Conservation (phyloP, 2,329 filamentous ascomycete species). For the Chaetomiaceae sp. region DNA sequence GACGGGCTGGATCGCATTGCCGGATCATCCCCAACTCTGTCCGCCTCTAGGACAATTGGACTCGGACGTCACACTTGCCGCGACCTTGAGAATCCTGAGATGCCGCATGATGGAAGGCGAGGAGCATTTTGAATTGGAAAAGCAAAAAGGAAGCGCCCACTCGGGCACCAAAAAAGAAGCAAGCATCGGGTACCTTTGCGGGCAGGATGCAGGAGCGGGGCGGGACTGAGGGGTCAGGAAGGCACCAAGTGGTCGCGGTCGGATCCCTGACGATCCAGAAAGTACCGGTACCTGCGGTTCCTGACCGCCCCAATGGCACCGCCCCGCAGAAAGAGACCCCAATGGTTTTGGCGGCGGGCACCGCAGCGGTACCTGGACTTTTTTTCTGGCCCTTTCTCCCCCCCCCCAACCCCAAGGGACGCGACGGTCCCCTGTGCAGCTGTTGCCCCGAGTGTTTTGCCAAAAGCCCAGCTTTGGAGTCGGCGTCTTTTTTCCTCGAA, state of each 20-base stretch:
- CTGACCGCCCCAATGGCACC: constrained; percentile 25
- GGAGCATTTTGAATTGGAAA: background rate
- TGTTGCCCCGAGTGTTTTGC: constrained; percentile 17
- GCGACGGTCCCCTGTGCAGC: constrained; percentile 18
- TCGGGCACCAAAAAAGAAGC: constrained; percentile 5
- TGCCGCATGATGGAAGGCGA: background rate
- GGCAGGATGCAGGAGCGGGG: constrained; percentile 15
- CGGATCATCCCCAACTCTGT: constrained; percentile 22
- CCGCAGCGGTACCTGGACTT: constrained; percentile 20
- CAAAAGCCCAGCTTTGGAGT: constrained; percentile 19
- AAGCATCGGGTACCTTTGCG: constrained; percentile 17
- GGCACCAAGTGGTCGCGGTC: constrained; percentile 5
- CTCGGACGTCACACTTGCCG: background rate
- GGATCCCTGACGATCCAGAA: background rate
- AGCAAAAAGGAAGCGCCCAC: background rate
- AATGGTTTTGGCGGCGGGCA: constrained; percentile 26
- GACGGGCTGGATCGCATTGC: background rate
- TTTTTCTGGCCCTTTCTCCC: constrained; percentile 18
- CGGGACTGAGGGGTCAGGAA: background rate
- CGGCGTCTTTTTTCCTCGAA: constrained; percentile 17
- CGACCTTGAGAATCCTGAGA: background rate
- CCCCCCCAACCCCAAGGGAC: constrained; percentile 21
- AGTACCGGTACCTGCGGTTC: constrained; percentile 30
- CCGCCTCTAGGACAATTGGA: constrained; percentile 8
- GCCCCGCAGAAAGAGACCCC: constrained; percentile 29